Evolutionary conservation across 352 stramenopile species (phyloP), one percentile per base, ranked within the genome.

Genomic region (Phytophthora rubi): DNA sequence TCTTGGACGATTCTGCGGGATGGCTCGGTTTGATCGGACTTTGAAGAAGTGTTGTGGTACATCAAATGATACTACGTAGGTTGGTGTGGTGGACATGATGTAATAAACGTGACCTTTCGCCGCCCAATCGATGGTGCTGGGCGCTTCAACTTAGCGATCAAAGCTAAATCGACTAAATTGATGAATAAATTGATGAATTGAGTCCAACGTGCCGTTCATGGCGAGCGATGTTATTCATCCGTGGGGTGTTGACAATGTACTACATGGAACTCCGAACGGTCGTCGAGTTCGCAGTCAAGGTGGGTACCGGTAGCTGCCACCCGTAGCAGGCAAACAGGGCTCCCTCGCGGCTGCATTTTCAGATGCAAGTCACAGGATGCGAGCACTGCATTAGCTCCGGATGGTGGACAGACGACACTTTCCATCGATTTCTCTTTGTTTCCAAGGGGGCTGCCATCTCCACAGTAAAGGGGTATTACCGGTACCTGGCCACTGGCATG

Each of bases 1-100:
- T 93, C 37, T 55, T 68, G 30, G 18, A 44, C 28, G 32, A 8
- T 3, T 35, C 28, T 54, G 42, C 26, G 53, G 15, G 55, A 54
- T 53, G 49, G 51, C n/a, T 53, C 1, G 33, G 6, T 32, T 52
- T 6, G 30, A 62, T 76, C 53, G 54, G 33, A 73, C 33, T 62
- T 73, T 70, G 30, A n/a, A 18, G 18, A 35, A 5, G 6, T 6
- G 4, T 4, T 63, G 6, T 53, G 62, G 48, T 52, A 68, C 63
- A 68, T 5, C 0, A 45, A 18, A 16, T 44, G 18, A 21, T 6
- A 8, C 1, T 51, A 71, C 57, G 21, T 67, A 32, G 15, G 4
- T 35, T 35, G 0, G 28, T 49, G 42, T 68, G n/a, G 35, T 30
- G 15, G 7, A 65, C 59, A 59, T 21, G 6, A 37, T 54, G n/a